A percentile compares a stretch with the other conserved stretches of the same genome.
phyloP scores from a whole-genome alignment of 345 rosid species.

The Aegle marmelos region DNA sequence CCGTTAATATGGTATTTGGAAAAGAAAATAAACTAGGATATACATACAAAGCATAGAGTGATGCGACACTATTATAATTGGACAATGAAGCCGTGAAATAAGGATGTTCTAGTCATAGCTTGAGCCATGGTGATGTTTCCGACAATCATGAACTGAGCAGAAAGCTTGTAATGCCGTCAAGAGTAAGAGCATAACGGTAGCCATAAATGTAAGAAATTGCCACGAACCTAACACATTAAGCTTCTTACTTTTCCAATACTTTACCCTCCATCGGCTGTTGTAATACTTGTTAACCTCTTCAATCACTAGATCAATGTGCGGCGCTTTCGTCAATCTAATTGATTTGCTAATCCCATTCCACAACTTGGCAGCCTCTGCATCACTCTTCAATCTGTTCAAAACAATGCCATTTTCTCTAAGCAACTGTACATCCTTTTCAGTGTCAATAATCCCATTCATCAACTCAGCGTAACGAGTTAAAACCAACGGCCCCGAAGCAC shows the following conservation, averaged over 20 bases:
- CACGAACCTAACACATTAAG: constrained; percentile 58
- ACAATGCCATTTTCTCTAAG: constrained; percentile 60
- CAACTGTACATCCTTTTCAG: constrained; percentile 51
- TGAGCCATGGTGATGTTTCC: not conserved
- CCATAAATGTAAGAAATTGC: constrained; percentile 53
- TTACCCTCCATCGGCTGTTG: constrained; percentile 57
- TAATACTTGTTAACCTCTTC: constrained; percentile 65
- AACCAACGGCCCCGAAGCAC: constrained; percentile 18
- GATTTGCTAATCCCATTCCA: constrained; percentile 86
- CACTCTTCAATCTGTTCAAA: constrained; percentile 28
- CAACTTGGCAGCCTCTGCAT: constrained; percentile 57
- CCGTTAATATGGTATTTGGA: too few relatives aligned
- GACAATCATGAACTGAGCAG: constrained; percentile 36
- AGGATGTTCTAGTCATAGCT: too few relatives aligned
- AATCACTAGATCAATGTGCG: constrained; percentile 56
- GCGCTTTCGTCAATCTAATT: constrained; percentile 56
- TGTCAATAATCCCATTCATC: constrained; percentile 71
- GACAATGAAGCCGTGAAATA: too few relatives aligned
- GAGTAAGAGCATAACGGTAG: constrained; percentile 42
- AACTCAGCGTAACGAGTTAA: constrained; percentile 68
- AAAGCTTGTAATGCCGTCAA: constrained; percentile 48
- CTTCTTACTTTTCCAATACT: constrained; percentile 32
- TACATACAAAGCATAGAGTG: too few relatives aligned
- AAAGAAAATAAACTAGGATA: too few relatives aligned
- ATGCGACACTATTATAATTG: too few relatives aligned